phyloP scores from a whole-genome alignment of 2,329 filamentous ascomycete species.

The Epichloe uncinata region DNA sequence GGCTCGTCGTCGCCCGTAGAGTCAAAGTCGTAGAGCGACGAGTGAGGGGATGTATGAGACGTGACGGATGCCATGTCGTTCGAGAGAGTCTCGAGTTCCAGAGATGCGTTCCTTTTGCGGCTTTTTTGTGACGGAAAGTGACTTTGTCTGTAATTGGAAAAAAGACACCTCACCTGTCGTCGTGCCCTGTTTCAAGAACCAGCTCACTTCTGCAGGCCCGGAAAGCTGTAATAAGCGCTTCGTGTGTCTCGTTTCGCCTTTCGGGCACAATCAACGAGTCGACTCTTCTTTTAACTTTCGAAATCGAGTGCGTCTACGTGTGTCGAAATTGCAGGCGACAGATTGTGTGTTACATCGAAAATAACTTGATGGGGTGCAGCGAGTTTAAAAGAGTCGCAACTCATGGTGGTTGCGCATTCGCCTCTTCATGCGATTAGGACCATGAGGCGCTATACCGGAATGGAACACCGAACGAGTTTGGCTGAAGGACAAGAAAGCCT shows the following conservation, averaged over 20 bases:
- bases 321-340: not conserved
- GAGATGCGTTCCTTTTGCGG: not conserved
- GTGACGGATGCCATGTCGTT: no score
- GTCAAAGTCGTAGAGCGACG: no score
- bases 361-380: not conserved
- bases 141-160: not conserved
- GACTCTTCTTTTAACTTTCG: no score
- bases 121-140: not conserved
- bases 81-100: not conserved
- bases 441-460: conserved; percentile 5
- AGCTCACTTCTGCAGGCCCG: no score
- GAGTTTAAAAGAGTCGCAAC: conserved; percentile 1
- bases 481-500: not conserved
- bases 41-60: no score
- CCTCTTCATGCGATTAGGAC: not conserved
- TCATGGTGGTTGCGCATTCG: not conserved
- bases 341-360: not conserved
- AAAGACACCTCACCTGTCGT: no score
- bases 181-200: no score
- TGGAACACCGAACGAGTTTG: conserved; percentile 4
- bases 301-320: no score
- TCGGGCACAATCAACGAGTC: no score
- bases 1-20: no score
- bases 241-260: no score
- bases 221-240: no score